Evolutionary conservation across 768 basidiomycete genomes (phyloP).

Genomic region (Scleroderma bovista): DNA sequence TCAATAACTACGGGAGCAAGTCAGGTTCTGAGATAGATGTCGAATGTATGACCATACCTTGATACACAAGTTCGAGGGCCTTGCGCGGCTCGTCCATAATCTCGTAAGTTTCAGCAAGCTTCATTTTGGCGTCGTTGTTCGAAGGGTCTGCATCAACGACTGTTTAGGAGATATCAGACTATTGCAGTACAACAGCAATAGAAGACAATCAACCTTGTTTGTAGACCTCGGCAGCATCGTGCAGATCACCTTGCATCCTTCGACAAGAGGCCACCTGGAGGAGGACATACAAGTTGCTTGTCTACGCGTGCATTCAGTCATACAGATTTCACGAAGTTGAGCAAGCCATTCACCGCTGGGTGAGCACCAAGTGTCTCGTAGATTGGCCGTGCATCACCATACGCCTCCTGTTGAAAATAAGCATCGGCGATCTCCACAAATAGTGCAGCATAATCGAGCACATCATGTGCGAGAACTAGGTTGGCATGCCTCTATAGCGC

Average conservation of each 20-base stretch:
- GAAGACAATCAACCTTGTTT: constrained; percentile 54
- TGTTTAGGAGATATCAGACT: constrained; percentile 23
- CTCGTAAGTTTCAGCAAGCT: constrained; percentile 87
- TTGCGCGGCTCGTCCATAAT: constrained; percentile 69
- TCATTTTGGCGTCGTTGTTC: constrained; percentile 80
- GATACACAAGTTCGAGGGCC: constrained; percentile 77
- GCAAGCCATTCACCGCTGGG: constrained; percentile 49
- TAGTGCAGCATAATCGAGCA: constrained; percentile 69
- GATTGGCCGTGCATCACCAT: constrained; percentile 71
- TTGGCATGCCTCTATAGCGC: constrained; percentile 64
- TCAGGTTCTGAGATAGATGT: background rate
- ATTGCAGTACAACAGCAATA: background rate
- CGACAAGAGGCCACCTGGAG: constrained; percentile 80
- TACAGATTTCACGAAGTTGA: background rate
- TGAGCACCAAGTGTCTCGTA: constrained; percentile 75
- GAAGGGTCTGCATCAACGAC: constrained; percentile 71
- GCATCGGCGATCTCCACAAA: constrained; percentile 85
- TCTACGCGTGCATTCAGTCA: constrained; percentile 37
- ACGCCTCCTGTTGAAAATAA: constrained; percentile 71
- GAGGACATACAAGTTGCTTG: constrained; percentile 65
- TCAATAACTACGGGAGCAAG: constrained; percentile 40
- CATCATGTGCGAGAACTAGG: constrained; percentile 65
- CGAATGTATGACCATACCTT: constrained; percentile 45
- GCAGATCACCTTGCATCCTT: constrained; percentile 66
- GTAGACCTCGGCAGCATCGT: constrained; percentile 78